A percentile compares a stretch with the other conserved stretches of the same genome.
These are phyloP conservation scores for Collybia sordida DNA, from an alignment of 768 basidiomycete genomes.

Conservation along the genomic window DNA sequence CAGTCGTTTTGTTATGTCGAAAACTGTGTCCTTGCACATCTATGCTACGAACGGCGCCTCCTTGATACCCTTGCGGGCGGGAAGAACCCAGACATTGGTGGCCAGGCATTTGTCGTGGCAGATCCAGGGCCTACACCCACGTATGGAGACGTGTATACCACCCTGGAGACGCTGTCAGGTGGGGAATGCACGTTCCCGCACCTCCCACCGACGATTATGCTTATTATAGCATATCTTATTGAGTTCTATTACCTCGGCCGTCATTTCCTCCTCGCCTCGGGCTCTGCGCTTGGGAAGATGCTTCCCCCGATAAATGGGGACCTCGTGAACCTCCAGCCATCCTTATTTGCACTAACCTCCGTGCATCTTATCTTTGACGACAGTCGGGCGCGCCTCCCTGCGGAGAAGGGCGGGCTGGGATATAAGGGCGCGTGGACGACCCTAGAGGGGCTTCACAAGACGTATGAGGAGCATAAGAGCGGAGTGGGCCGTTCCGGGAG, in stretches of 20 bases:
- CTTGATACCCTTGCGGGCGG: slow-evolving; percentile 41
- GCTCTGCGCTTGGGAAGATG: slow-evolving; percentile 30
- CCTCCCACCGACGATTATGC: slow-evolving; percentile 63
- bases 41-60: slow-evolving; percentile 72
- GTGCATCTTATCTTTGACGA: slow-evolving; percentile 66
- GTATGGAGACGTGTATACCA: slow-evolving; percentile 61
- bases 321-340: slow-evolving; percentile 56
- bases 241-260: slow-evolving; percentile 55
- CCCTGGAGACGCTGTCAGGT: slow-evolving; percentile 54
- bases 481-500: slow-evolving; percentile 35
- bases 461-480: slow-evolving; percentile 46
- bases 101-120: slow-evolving; percentile 64
- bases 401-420: slow-evolving; percentile 60
- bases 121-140: slow-evolving; percentile 66
- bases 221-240: slow-evolving; percentile 58
- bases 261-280: slow-evolving; percentile 32
- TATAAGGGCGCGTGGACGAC: slow-evolving; percentile 61
- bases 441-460: slow-evolving; percentile 56
- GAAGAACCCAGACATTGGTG: slow-evolving; percentile 64
- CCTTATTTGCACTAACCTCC: slow-evolving; percentile 51
- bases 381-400: slow-evolving; percentile 56
- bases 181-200: slow-evolving; percentile 54
- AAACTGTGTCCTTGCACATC: slow-evolving; percentile 70
- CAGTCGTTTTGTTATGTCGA: slow-evolving; percentile 75
- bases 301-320: slow-evolving; percentile 50